Base-by-base conservation (phyloP, 2,329 filamentous ascomycete species). In the Parastagonospora avenae region DNA sequence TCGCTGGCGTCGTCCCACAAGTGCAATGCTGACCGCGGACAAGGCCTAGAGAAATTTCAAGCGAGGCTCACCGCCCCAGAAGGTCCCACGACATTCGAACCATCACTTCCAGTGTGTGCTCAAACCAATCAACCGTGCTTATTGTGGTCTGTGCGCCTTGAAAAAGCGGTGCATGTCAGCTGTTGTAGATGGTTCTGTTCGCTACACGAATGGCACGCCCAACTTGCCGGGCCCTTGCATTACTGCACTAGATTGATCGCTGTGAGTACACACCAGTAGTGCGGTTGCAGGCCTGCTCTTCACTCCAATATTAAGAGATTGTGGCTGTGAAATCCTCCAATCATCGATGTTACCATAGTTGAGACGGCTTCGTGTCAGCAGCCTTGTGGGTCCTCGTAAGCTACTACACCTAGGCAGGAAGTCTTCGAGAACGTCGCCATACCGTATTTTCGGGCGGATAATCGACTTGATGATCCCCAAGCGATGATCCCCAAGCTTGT, bases 31-130 rank as follows among this genome's bases (percentile, higher is more conserved):
- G 52, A 54, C 46, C 19, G 19, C 19, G 19, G 19, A 24, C 19
- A 24, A 24, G 19, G 19, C 19, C 19, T 24, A 30, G 28, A 29
- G 30, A 48, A 44, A 33, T 15, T 31, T 40, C 35, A 40, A 47
- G 31, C 37, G 48, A 46, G 12, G 33, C 57, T 50, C 57, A 60
- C 55, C 57, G 57, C 57, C 39, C 52, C 35, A 35, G 28, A n/a
- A 15, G 19, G 44, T 41, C 37, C 38, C 48, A 47, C 52, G 42
- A 40, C 31, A 28, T 16, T 44, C 41, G 41, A 50, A 40, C 42
- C 42, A 52, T 29, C 32, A 35, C 36, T 48, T 28, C 12, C 10
- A 36, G 38, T 45, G 50, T n/a, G 14, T 48, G 28, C 6, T 15
- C 12, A 16, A 11, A 5, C 50, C 44, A 52, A 48, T 52, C n/a